Conservation (phyloP, 164 flowering plant species). For the Vitis rupestris region DNA sequence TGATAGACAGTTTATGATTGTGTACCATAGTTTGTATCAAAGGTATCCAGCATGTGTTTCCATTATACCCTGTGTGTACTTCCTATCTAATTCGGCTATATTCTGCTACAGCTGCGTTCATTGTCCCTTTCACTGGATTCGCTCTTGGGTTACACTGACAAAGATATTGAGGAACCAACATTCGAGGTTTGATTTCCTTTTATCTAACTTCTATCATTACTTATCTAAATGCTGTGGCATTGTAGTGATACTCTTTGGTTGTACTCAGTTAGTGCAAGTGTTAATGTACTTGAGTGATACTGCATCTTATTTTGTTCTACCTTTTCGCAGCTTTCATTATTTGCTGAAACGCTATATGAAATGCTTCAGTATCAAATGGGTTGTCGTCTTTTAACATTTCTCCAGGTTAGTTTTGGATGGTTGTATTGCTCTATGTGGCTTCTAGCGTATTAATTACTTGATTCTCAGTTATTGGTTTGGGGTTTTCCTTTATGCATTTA, state of each 20-base stretch:
- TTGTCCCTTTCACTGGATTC: constrained; percentile 84
- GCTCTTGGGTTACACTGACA: constrained; percentile 89
- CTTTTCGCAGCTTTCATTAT: constrained; percentile 70
- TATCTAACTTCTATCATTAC: neutral
- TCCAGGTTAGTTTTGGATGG: constrained; percentile 57
- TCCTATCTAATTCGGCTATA: constrained; percentile 4
- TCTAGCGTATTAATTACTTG: neutral
- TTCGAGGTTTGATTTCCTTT: constrained; percentile 68
- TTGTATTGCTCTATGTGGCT: neutral
- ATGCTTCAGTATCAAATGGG: constrained; percentile 99
- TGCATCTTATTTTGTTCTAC: neutral
- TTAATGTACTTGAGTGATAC: neutral
- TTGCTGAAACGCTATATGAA: constrained; percentile 88
- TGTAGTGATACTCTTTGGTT: neutral
- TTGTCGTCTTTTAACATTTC: constrained; percentile 64
- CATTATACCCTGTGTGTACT: neutral
- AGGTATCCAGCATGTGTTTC: neutral
- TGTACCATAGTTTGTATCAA: neutral
- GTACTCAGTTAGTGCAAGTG: neutral
- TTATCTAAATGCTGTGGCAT: neutral
- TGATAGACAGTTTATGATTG: neutral
- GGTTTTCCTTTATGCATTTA: neutral
- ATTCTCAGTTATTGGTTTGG: neutral
- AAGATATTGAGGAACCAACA: constrained; percentile 85
- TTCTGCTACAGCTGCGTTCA: constrained; percentile 63